phyloP scores from a whole-genome alignment of 768 basidiomycete species.

The Paxillus involutus region DNA sequence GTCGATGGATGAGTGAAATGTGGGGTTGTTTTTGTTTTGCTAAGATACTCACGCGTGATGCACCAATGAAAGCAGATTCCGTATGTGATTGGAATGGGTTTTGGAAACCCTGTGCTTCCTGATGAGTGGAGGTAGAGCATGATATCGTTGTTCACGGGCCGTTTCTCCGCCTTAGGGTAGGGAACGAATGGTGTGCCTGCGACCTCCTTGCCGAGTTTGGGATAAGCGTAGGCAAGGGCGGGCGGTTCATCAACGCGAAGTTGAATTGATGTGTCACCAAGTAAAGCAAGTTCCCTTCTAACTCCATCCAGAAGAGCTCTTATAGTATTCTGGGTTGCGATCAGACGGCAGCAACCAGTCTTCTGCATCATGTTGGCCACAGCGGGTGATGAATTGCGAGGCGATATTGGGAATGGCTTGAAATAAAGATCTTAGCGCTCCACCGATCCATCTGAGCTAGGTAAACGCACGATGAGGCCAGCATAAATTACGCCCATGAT shows the following conservation, averaged over 20 bases:
- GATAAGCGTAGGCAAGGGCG: slow-evolving; percentile 9
- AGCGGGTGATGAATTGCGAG: slow-evolving; percentile 36
- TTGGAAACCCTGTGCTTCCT: slow-evolving; percentile 49
- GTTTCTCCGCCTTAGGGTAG: slow-evolving; percentile 7
- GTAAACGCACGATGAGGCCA: slow-evolving; percentile 8
- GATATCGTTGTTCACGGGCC: slow-evolving; percentile 15
- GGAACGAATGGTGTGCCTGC: slow-evolving; percentile 1
- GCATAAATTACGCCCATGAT: slow-evolving; percentile 28
- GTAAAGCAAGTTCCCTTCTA: slow-evolving; percentile 12
- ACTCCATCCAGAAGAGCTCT: slow-evolving; percentile 31
- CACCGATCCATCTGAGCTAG: background rate
- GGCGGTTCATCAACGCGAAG: slow-evolving; percentile 17
- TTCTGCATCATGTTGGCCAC: slow-evolving; percentile 36
- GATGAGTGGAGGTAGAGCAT: slow-evolving; percentile 47
- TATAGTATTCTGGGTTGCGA: slow-evolving; percentile 34
- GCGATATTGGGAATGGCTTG: slow-evolving; percentile 38
- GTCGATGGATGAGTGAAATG: background rate
- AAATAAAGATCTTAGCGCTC: background rate
- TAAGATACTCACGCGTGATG: slow-evolving; percentile 30
- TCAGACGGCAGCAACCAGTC: slow-evolving; percentile 37
- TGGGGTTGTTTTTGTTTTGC: background rate
- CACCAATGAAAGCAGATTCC: slow-evolving; percentile 33
- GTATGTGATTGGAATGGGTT: slow-evolving; percentile 38
- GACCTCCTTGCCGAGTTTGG: slow-evolving; percentile 1
- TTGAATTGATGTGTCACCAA: background rate